Evolutionary conservation across 495 filamentous ascomycete species (phyloP).

Genomic region (Neurospora cerealis): DNA sequence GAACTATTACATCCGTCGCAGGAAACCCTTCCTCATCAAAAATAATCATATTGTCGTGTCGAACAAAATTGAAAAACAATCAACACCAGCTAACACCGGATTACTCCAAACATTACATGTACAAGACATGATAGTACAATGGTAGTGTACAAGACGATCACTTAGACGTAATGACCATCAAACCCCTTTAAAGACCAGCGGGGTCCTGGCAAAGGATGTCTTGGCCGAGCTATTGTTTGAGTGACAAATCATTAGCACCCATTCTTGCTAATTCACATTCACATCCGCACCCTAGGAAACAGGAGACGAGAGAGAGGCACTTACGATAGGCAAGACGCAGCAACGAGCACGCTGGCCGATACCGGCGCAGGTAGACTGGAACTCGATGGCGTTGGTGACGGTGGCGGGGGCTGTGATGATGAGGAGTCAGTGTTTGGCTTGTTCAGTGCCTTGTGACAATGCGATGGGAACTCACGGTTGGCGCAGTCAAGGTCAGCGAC

Average conservation of each 20-base stretch:
- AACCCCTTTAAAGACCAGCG: slow-evolving; percentile 21
- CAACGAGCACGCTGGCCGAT: slow-evolving; percentile 36
- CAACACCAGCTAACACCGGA: not conserved
- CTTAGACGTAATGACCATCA: not conserved
- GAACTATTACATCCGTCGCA: not conserved
- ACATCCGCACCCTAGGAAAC: no score
- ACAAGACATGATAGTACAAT: not conserved
- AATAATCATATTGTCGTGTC: not conserved
- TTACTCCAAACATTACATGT: not conserved
- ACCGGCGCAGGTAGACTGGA: slow-evolving; percentile 24
- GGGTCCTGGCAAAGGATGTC: slow-evolving; percentile 30
- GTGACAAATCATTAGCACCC: no score
- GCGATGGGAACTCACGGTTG: slow-evolving; percentile 25
- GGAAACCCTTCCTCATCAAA: not conserved
- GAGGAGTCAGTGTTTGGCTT: no score
- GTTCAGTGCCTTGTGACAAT: no score
- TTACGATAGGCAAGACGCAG: slow-evolving; percentile 30
- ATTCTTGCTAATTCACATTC: no score
- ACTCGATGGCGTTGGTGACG: slow-evolving; percentile 20
- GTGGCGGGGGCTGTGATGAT: slow-evolving; percentile 11
- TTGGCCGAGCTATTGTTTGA: slow-evolving; percentile 17
- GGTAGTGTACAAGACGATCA: not conserved
- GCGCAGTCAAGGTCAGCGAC: slow-evolving; percentile 34
- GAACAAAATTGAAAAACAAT: not conserved
- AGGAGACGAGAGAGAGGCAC: not conserved